These are phyloP conservation scores for Globisporangium lucens DNA, from an alignment of 352 stramenopile genomes.

Conservation along the genomic window DNA sequence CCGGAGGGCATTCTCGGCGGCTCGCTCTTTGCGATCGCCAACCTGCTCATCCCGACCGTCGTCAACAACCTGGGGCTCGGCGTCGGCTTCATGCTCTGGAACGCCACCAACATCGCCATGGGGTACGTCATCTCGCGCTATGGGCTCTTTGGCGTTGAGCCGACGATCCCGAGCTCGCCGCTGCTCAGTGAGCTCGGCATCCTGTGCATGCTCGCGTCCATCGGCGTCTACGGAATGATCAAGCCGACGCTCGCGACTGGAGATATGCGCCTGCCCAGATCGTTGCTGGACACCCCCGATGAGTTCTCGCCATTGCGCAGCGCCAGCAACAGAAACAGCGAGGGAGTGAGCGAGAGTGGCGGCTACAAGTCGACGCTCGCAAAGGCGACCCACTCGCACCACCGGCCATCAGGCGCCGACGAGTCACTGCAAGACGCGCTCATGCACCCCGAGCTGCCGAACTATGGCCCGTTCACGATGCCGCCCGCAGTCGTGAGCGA, in stretches of 20 bases:
- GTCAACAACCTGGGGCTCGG: conserved; percentile 80
- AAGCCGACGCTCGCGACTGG: conserved; percentile 47
- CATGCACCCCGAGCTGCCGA: conserved; percentile 71
- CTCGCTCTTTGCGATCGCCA: conserved; percentile 73
- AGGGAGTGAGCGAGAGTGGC: background rate
- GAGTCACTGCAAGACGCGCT: conserved; percentile 57
- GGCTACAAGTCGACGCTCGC: conserved; percentile 7
- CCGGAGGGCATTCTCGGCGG: conserved; percentile 74
- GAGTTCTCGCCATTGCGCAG: conserved; percentile 41
- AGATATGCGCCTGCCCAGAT: background rate
- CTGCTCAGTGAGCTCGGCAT: conserved; percentile 64
- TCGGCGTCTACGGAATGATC: conserved; percentile 77
- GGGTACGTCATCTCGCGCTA: conserved; percentile 77
- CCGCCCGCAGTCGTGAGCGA: conserved; percentile 48
- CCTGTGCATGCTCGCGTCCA: conserved; percentile 73
- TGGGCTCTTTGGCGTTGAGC: conserved; percentile 61
- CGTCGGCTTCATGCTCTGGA: conserved; percentile 87
- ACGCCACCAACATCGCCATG: conserved; percentile 80
- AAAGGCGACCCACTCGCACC: conserved; percentile 15
- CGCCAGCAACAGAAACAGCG: conserved; percentile 7
- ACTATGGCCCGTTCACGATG: conserved; percentile 82
- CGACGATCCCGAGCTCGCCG: conserved; percentile 59
- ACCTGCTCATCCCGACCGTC: conserved; percentile 81
- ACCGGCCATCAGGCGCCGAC: conserved; percentile 13
- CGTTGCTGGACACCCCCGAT: conserved; percentile 1